Evolutionary conservation across 169 alveolate species (phyloP), one percentile per base, ranked within the genome.

Genomic region (Plasmodium sp.): DNA sequence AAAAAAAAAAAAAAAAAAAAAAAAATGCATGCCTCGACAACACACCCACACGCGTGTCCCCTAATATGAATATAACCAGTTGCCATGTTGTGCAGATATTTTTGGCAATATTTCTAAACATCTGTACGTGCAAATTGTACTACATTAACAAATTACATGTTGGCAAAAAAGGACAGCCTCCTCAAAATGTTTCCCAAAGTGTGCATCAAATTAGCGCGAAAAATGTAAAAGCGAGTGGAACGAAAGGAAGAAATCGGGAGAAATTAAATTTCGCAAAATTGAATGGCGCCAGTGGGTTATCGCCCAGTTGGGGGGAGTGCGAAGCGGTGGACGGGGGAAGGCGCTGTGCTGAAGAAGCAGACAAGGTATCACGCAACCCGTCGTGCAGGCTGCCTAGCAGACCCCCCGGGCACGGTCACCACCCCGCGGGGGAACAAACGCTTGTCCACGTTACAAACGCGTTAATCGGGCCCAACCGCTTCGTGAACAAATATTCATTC

Each of bases 31-130:
- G 22, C 41, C 33, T 10, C 39, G 33, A 67, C 77, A 67, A 10
- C 33, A 67, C 86, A 27, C 14, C 18, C 16, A 81, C 27, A 81
- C 34, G 34, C 33, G 39, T 58, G 31, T 27, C 75, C 73, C 73
- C 36, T 73, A 84, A 84, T 83, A 83, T 83, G 91, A 83, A 83
- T 83, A 33, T 58, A 83, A 51, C 71, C 14, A 83, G 45, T 9
- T 83, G 36, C 18, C 80, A 45, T 84, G 51, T 84, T 73, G 45
- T 86, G 16, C 93, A 45, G 54, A 86, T 86, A 86, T 31, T 86
- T 16, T 75, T 86, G 39, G 45, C 77, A 43, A 86, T 79, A 45
- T 56, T 86, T 86, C 45, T 86, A 56, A 86, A 75, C 27, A 75
- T 58, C 33, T 48, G 67, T 33, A 12, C 79, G 54, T 86, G 48